These are phyloP conservation scores for Neurospora sp. DNA, from an alignment of 2,329 filamentous ascomycete genomes.

Conservation along the genomic window DNA sequence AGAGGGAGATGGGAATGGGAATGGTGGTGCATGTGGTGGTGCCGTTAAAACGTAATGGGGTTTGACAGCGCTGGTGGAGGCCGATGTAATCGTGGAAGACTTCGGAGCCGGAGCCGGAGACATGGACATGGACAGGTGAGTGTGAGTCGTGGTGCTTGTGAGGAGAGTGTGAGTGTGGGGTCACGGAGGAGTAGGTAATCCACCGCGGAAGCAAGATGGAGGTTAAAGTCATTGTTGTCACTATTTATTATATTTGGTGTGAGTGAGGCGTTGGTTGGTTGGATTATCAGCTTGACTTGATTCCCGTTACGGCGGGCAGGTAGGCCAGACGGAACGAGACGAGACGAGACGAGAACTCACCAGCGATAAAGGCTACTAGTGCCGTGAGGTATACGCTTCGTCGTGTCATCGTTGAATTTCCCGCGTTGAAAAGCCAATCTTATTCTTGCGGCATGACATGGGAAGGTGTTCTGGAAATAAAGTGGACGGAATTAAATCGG, in stretches of 20 bases:
- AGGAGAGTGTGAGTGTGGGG: constrained; percentile 20
- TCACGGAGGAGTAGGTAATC: constrained; percentile 51
- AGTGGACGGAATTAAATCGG: neutral
- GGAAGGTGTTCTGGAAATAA: neutral
- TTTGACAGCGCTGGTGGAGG: constrained; percentile 62
- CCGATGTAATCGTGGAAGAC: constrained; percentile 55
- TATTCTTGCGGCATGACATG: neutral
- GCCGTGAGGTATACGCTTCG: constrained; percentile 32
- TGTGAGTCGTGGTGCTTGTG: neutral
- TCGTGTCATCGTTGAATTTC: constrained; percentile 28
- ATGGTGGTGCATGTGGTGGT: no score
- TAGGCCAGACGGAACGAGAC: neutral
- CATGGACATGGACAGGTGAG: neutral
- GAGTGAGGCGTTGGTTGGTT: constrained; percentile 1
- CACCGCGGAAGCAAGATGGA: constrained; percentile 62
- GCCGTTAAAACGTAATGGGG: no score
- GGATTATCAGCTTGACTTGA: neutral
- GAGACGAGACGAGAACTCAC: constrained; percentile 23
- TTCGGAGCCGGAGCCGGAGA: constrained; percentile 24
- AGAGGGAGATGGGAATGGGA: no score
- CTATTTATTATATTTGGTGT: constrained; percentile 19
- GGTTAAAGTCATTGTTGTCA: constrained; percentile 60
- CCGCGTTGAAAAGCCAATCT: neutral
- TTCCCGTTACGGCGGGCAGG: neutral
- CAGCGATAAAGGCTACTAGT: constrained; percentile 31